Percentiles rank a stretch among this genome's conserved stretches.
Conservation (phyloP, 2,329 filamentous ascomycete genomes). For the Fusarium sp. region DNA sequence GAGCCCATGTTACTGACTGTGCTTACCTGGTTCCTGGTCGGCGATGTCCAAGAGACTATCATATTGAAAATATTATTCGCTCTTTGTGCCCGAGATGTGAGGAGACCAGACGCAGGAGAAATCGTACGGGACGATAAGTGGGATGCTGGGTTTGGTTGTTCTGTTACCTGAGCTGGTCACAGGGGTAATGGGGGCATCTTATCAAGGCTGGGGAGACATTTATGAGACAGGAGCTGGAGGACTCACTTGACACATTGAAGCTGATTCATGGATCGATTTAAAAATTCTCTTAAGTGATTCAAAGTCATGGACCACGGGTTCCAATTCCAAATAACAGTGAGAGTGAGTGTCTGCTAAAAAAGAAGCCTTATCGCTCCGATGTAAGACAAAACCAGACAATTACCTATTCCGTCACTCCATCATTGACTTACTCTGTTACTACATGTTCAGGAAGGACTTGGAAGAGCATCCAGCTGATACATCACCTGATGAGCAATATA, state of each 20-base stretch:
- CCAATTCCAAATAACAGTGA: accelerated
- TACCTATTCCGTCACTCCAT: too few species aligned
- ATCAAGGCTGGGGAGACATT: too few species aligned
- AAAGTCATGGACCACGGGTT: too few species aligned
- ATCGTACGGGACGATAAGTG: background rate
- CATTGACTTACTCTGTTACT: background rate
- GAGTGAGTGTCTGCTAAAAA: background rate
- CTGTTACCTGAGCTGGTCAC: background rate
- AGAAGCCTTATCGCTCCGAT: accelerated
- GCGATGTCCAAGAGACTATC: background rate
- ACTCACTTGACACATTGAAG: accelerated
- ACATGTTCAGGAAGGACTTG: accelerated
- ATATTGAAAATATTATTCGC: background rate
- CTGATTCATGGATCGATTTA: background rate
- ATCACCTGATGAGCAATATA: background rate
- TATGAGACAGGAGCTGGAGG: background rate
- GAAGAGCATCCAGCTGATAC: accelerated
- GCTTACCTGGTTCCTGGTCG: background rate
- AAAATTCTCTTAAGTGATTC: accelerated
- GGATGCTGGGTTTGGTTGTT: background rate
- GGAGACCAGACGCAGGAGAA: background rate
- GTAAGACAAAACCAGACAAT: background rate
- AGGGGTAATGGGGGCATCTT: background rate
- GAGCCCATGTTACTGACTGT: background rate
- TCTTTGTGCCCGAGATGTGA: background rate